A percentile compares a stretch with the other conserved stretches of the same genome.
These are phyloP conservation scores for Rhizomucor pusillus DNA, from an alignment of 371 early-diverging fungal genomes.

Conservation along the genomic window DNA sequence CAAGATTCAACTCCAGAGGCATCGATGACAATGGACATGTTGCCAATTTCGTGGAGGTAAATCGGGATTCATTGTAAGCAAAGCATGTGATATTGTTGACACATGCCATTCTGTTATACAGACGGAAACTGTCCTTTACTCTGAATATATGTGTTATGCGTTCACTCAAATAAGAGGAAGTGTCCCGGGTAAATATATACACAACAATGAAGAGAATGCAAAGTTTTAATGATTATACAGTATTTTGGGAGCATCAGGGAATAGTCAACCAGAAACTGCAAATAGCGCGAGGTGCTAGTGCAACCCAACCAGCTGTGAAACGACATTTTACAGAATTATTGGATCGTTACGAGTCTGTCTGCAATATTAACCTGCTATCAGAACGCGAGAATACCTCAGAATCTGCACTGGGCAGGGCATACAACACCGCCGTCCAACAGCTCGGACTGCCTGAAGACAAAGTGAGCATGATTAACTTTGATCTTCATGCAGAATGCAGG, in stretches of 20 bases:
- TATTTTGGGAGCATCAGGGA: conserved; percentile 96
- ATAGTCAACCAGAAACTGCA: conserved; percentile 79
- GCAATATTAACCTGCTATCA: conserved; percentile 82
- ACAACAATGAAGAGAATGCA: background rate
- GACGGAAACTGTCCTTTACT: conserved; percentile 76
- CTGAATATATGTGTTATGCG: conserved; percentile 55
- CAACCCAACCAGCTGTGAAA: conserved; percentile 75
- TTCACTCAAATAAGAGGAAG: conserved; percentile 92
- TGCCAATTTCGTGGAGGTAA: conserved; percentile 97
- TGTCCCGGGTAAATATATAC: conserved; percentile 66
- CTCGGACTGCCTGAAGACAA: conserved; percentile 16
- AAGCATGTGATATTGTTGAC: conserved; percentile 1
- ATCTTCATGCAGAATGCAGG: conserved; percentile 81
- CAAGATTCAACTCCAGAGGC: conserved; percentile 95
- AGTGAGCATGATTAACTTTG: conserved; percentile 70
- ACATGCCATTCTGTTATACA: too few relatives aligned
- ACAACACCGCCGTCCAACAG: conserved; percentile 55
- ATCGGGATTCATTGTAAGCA: background rate
- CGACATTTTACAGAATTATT: conserved; percentile 80
- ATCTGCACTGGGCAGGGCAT: conserved; percentile 66
- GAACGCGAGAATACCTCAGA: conserved; percentile 70
- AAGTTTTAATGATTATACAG: conserved; percentile 20
- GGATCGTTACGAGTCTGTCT: conserved; percentile 70
- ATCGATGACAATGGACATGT: conserved; percentile 96
- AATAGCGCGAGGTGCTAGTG: conserved; percentile 65